Percentiles rank a stretch among this genome's conserved stretches.
Conservation (phyloP, 164 flowering plant species). For the Cinnamomum chago region DNA sequence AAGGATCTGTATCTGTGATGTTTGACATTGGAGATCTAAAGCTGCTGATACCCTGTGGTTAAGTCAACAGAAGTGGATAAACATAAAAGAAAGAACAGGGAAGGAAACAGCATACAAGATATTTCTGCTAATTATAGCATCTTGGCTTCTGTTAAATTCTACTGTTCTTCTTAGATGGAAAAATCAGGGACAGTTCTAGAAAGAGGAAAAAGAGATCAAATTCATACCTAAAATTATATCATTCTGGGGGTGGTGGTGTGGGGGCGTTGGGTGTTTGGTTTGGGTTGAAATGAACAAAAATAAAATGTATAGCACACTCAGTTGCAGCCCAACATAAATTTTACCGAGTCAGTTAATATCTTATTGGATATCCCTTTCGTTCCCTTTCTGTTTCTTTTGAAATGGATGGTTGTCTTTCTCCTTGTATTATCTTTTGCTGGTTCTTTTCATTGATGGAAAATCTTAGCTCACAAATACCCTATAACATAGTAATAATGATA, state of each 20-base stretch:
- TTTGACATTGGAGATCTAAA: conserved; percentile 23
- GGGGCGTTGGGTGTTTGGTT: too few relatives aligned
- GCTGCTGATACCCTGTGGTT: conserved; percentile 6
- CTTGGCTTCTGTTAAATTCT: background rate
- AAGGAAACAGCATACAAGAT: background rate
- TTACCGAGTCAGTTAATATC: too few relatives aligned
- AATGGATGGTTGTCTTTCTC: too few relatives aligned
- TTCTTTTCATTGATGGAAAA: background rate
- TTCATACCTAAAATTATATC: background rate
- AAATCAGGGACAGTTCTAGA: background rate
- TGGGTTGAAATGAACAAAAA: background rate
- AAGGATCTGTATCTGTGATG: conserved; percentile 18
- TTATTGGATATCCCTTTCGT: background rate
- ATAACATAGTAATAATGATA: background rate
- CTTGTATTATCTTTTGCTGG: background rate
- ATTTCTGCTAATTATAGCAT: background rate
- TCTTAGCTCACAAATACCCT: background rate
- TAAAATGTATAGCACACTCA: background rate
- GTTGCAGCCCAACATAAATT: background rate
- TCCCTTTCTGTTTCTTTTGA: background rate
- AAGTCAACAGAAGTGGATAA: background rate
- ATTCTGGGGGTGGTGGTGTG: background rate
- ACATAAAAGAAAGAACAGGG: background rate
- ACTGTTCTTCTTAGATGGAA: background rate
- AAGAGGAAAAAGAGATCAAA: background rate